phyloP scores from a whole-genome alignment of 179 eudicot genomes.

The Silene noctiflora region DNA sequence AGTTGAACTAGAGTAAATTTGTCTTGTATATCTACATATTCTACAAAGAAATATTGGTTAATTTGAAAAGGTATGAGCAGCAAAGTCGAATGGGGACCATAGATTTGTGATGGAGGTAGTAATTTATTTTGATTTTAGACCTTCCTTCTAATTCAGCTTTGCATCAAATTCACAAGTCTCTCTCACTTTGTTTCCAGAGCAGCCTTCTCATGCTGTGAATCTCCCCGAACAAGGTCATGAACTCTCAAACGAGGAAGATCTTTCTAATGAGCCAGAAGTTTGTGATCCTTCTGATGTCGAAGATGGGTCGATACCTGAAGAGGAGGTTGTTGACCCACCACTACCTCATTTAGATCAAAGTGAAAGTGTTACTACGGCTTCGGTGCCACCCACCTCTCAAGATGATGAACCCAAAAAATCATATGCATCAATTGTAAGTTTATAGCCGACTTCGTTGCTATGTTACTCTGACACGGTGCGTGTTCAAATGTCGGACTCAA shows the following conservation, averaged over 20 bases:
- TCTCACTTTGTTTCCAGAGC: constrained; percentile 40
- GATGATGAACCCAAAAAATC: constrained; percentile 59
- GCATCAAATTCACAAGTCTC: constrained; percentile 9
- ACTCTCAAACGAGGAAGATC: constrained; percentile 41
- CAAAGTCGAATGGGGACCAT: background rate
- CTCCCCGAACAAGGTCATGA: constrained; percentile 31
- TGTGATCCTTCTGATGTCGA: constrained; percentile 62
- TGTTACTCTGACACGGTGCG: no score
- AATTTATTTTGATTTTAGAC: background rate
- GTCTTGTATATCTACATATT: background rate
- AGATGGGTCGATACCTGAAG: constrained; percentile 45
- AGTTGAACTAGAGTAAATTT: background rate
- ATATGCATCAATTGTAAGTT: constrained; percentile 81
- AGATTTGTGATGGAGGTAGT: background rate
- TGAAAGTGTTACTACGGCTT: constrained; percentile 30
- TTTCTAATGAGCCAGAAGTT: constrained; percentile 51
- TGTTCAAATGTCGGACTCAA: no score
- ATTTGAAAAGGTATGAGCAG: background rate
- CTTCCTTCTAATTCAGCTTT: background rate
- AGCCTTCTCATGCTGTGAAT: constrained; percentile 37
- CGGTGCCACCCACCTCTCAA: constrained; percentile 40
- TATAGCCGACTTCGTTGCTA: background rate
- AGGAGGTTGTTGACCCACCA: constrained; percentile 55
- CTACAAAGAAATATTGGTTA: background rate
- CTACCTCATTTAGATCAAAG: constrained; percentile 33